phyloP scores from a whole-genome alignment of 2,329 filamentous ascomycete species.

The Paraphaeosphaeria sporulosa region DNA sequence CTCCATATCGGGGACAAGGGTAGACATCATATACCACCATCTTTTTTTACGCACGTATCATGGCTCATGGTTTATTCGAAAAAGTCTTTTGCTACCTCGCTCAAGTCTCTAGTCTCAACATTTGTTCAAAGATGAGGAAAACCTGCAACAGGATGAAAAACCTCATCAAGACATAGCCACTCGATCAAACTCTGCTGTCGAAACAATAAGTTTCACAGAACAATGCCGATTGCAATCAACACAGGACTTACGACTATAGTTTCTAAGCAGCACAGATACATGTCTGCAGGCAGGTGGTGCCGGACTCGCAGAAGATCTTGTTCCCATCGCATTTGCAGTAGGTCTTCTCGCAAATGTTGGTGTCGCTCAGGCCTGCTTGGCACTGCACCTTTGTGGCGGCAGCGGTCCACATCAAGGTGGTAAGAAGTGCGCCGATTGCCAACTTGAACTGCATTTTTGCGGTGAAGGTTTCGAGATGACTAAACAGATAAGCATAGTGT shows the following conservation, averaged over 20 bases:
- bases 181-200: not conserved
- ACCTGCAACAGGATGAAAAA: not conserved
- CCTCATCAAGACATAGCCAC: not conserved
- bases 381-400: not conserved
- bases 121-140: not conserved
- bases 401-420: not conserved
- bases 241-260: not conserved
- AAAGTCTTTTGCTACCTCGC: too few species aligned
- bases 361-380: not conserved
- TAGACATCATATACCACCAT: too few species aligned
- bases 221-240: not conserved
- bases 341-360: not conserved
- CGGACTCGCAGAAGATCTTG: not conserved
- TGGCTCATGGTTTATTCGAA: too few species aligned
- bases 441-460: slow-evolving; percentile 1
- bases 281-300: not conserved
- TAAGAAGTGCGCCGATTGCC: not conserved
- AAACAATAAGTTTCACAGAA: not conserved
- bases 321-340: not conserved
- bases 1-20: too few species aligned
- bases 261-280: not conserved
- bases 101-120: not conserved
- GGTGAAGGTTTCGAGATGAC: not conserved
- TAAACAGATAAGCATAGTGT: not conserved
- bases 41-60: too few species aligned